Conservation (phyloP, 2,329 filamentous ascomycete species). For the Grosmannia huntii region DNA sequence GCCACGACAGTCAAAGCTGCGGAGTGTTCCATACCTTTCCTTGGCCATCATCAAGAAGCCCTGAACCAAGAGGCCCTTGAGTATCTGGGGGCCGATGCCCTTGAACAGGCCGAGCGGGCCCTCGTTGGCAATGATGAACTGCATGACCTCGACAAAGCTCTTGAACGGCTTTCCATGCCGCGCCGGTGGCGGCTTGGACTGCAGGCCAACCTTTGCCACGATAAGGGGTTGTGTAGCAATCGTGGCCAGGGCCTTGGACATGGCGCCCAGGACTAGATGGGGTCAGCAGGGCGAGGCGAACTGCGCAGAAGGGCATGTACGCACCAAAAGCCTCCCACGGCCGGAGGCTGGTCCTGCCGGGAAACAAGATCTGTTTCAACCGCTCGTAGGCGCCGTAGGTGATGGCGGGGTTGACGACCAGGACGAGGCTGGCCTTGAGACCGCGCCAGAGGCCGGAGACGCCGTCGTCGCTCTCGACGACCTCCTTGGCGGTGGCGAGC, state of each 20-base stretch:
- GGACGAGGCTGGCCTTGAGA: conserved; percentile 85
- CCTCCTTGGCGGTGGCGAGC: conserved; percentile 75
- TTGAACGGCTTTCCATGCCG: conserved; percentile 86
- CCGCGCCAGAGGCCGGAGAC: conserved; percentile 85
- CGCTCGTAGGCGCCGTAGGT: conserved; percentile 96
- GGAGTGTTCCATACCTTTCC: conserved; percentile 52
- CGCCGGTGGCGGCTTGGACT: conserved; percentile 77
- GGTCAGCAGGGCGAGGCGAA: background rate
- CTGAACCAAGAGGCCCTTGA: conserved; percentile 88
- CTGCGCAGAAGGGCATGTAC: no score
- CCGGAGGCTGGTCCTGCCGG: conserved; percentile 60
- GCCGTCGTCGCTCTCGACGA: conserved; percentile 82
- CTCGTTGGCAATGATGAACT: conserved; percentile 82
- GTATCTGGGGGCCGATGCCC: conserved; percentile 84
- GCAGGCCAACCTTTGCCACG: conserved; percentile 91
- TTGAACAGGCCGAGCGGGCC: conserved; percentile 82
- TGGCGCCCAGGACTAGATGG: conserved; percentile 69
- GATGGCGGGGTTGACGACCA: conserved; percentile 93
- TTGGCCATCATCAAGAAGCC: conserved; percentile 99
- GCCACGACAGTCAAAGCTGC: background rate
- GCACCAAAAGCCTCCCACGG: conserved; percentile 85
- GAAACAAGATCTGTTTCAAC: conserved; percentile 64
- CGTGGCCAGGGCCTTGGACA: conserved; percentile 87
- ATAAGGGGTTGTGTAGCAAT: conserved; percentile 90
- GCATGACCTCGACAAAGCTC: conserved; percentile 88